Evolutionary conservation across 139 green algal genomes (phyloP).

Genomic region (Astrephomene gubernaculifera): DNA sequence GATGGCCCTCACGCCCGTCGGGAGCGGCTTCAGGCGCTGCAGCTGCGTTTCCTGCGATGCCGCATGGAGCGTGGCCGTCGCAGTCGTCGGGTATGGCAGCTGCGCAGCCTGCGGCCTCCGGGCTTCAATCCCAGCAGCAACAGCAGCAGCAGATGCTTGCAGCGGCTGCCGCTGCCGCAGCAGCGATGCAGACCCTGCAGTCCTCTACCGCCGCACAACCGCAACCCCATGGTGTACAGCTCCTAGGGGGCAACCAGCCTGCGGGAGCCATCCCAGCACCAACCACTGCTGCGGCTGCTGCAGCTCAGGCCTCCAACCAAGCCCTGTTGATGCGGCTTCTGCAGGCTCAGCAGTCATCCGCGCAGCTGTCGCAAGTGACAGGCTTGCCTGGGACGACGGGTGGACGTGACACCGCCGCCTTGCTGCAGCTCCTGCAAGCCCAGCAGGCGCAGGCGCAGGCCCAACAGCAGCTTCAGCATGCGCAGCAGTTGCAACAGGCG

Average conservation of each 20-base stretch:
- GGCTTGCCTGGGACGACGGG: neutral
- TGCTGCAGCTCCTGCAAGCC: slow-evolving; percentile 5
- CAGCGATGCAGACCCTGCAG: slow-evolving; percentile 15
- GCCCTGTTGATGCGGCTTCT: slow-evolving; percentile 8
- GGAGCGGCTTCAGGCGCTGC: no score
- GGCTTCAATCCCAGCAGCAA: neutral
- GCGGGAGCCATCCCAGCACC: no score
- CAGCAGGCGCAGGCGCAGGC: slow-evolving; percentile 1
- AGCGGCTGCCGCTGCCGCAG: neutral
- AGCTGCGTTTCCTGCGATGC: no score
- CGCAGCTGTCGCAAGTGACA: neutral
- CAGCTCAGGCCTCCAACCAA: neutral
- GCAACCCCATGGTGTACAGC: no score
- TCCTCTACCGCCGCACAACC: no score
- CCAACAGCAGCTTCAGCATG: neutral
- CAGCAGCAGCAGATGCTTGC: neutral
- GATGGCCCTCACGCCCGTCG: no score
- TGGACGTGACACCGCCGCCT: neutral
- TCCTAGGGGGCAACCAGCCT: neutral
- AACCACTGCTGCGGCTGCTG: neutral
- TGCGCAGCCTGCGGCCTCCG: no score
- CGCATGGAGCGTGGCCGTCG: no score
- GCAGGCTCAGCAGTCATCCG: neutral
- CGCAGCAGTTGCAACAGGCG: neutral
- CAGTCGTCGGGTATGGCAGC: no score